Evolutionary conservation across 2,329 filamentous ascomycete genomes (phyloP).

Genomic region (Rosellinia necatrix): DNA sequence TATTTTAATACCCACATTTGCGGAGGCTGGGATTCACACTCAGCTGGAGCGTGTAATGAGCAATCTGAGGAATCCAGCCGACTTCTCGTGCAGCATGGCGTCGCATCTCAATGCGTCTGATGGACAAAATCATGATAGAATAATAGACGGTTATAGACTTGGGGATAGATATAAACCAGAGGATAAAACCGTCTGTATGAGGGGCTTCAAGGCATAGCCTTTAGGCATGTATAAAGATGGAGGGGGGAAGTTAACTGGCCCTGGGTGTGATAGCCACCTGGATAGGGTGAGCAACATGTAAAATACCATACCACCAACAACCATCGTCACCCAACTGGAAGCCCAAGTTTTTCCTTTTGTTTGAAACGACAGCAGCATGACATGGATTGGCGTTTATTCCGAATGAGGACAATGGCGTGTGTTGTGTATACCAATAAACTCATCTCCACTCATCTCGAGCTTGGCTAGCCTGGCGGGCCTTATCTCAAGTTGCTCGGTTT

Average conservation of each 20-base stretch:
- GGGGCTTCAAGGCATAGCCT: conserved; percentile 40
- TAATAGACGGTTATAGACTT: conserved; percentile 43
- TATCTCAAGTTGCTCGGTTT: too few relatives aligned
- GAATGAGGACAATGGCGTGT: conserved; percentile 1
- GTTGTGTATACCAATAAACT: conserved; percentile 7
- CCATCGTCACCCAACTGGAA: conserved; percentile 22
- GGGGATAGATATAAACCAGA: conserved; percentile 31
- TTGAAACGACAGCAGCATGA: conserved; percentile 1
- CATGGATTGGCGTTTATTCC: conserved; percentile 20
- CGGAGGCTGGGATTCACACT: conserved; percentile 39
- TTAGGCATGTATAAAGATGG: conserved; percentile 42
- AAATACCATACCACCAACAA: conserved; percentile 26
- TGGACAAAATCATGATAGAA: conserved; percentile 42
- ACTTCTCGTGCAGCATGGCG: conserved; percentile 29
- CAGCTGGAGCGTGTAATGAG: conserved; percentile 36
- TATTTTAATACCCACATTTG: conserved; percentile 37
- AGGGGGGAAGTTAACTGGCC: conserved; percentile 32
- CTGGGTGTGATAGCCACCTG: conserved; percentile 7
- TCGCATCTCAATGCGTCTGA: conserved; percentile 35
- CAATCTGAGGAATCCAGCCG: conserved; percentile 33
- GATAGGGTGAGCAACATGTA: conserved; percentile 22
- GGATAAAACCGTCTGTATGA: conserved; percentile 30
- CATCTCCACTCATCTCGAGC: conserved; percentile 18
- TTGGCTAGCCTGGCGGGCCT: too few relatives aligned
- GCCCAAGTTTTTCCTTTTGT: conserved; percentile 22